A percentile compares a stretch with the other conserved stretches of the same genome.
These are phyloP conservation scores for Calendula officinalis DNA, from an alignment of 129 eudicot genomes.

Conservation along the genomic window DNA sequence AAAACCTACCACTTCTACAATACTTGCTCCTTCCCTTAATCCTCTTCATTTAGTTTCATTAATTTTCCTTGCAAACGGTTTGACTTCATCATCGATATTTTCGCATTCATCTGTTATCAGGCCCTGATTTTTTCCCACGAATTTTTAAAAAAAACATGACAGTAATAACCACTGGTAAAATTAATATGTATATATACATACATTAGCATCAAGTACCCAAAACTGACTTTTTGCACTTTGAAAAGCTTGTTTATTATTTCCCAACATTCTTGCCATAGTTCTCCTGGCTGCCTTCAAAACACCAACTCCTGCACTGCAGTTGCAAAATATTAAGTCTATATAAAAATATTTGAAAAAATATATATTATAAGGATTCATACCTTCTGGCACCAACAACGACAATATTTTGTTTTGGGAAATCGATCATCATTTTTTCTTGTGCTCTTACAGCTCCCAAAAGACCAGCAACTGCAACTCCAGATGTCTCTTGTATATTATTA, in stretches of 20 bases:
- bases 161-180: conserved; percentile 3
- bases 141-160: not conserved
- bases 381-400: conserved; percentile 98
- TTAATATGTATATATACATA: conserved; percentile 28
- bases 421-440: conserved; percentile 85
- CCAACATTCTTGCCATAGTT: conserved; percentile 96
- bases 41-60: conserved; percentile 70
- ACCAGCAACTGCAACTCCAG: conserved; percentile 98
- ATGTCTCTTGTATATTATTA: conserved; percentile 65
- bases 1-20: conserved; percentile 77
- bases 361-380: conserved; percentile 23
- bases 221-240: conserved; percentile 89
- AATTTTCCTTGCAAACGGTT: conserved; percentile 74
- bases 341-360: conserved; percentile 5
- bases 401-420: conserved; percentile 88
- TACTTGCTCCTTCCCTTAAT: conserved; percentile 81
- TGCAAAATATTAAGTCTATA: not conserved
- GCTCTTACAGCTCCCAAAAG: conserved; percentile 97
- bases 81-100: conserved; percentile 66
- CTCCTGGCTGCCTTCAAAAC: conserved; percentile 95
- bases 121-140: conserved; percentile 48
- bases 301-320: conserved; percentile 87
- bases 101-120: conserved; percentile 82
- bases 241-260: conserved; percentile 73
- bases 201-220: conserved; percentile 95